Conservation (phyloP, 2,329 filamentous ascomycete species). For the Nigrospora sphaerica region DNA sequence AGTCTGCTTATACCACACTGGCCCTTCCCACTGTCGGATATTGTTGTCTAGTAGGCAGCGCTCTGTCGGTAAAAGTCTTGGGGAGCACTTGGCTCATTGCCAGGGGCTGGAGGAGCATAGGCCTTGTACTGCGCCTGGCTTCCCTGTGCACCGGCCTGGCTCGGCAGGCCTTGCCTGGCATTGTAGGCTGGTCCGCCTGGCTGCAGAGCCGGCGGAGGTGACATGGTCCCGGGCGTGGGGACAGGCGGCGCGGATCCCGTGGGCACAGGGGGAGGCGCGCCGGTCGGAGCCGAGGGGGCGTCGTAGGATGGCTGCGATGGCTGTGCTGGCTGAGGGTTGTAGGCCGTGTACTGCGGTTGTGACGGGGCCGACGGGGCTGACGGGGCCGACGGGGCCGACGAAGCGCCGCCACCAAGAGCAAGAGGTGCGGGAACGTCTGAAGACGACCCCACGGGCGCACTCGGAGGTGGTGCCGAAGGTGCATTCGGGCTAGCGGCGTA, state of each 20-base stretch:
- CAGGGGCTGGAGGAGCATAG: constrained; percentile 42
- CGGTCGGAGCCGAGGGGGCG: constrained; percentile 12
- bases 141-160: constrained; percentile 24
- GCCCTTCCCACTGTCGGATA: too few species aligned
- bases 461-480: constrained; percentile 20
- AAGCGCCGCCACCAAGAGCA: constrained; percentile 10
- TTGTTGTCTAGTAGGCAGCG: constrained; percentile 19
- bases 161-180: constrained; percentile 42
- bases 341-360: constrained; percentile 29
- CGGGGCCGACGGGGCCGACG: constrained; percentile 10
- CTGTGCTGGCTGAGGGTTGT: constrained; percentile 15
- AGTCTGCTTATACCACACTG: too few species aligned
- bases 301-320: constrained; percentile 21
- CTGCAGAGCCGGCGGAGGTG: constrained; percentile 33
- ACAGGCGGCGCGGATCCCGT: constrained; percentile 32
- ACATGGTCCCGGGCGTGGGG: constrained; percentile 28
- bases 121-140: constrained; percentile 50
- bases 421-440: constrained; percentile 16
- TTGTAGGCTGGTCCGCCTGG: constrained; percentile 39
- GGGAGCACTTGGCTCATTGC: constrained; percentile 38
- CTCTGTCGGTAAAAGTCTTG: constrained; percentile 50
- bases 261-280: constrained; percentile 23
- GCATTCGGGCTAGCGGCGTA: constrained; percentile 20
- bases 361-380: constrained; percentile 18
- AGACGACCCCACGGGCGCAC: constrained; percentile 13